Conservation (phyloP, 2,329 filamentous ascomycete species). For the Myriosclerotinia scirpicola region DNA sequence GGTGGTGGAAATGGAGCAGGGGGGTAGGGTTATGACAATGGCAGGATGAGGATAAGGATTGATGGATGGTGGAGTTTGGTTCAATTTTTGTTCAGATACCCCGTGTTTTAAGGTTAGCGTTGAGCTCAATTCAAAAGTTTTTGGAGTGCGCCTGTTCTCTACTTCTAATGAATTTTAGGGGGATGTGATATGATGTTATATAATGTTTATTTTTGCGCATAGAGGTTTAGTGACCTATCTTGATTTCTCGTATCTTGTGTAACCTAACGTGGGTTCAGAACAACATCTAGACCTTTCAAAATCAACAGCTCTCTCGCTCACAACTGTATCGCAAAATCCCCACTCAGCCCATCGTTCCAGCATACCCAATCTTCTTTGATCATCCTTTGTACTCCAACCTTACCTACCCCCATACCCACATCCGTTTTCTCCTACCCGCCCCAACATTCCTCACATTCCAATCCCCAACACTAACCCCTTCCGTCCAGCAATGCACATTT, state of each 20-base stretch:
- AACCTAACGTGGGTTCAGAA: background rate
- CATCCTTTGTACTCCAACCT: background rate
- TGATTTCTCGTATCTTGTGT: background rate
- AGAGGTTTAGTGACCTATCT: constrained; percentile 1
- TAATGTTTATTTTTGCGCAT: background rate
- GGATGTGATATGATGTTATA: background rate
- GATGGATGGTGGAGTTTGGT: background rate
- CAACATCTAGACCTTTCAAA: background rate
- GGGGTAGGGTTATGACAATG: constrained; percentile 30
- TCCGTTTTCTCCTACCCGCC: too few species aligned
- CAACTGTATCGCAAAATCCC: too few species aligned
- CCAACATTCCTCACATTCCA: constrained; percentile 4
- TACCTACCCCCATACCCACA: background rate
- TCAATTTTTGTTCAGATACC: constrained; percentile 4
- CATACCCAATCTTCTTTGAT: background rate
- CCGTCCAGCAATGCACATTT: background rate
- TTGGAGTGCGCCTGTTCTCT: background rate
- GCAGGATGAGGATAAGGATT: background rate
- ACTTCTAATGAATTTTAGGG: too few species aligned
- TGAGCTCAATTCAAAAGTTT: constrained; percentile 4
- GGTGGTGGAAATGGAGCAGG: constrained; percentile 18
- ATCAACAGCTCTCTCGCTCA: background rate
- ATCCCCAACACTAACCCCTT: background rate
- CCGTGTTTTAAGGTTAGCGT: background rate
- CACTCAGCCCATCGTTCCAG: background rate